Base-by-base conservation (phyloP, 108 stramenopile species). In the Skeletonema tropicum region DNA sequence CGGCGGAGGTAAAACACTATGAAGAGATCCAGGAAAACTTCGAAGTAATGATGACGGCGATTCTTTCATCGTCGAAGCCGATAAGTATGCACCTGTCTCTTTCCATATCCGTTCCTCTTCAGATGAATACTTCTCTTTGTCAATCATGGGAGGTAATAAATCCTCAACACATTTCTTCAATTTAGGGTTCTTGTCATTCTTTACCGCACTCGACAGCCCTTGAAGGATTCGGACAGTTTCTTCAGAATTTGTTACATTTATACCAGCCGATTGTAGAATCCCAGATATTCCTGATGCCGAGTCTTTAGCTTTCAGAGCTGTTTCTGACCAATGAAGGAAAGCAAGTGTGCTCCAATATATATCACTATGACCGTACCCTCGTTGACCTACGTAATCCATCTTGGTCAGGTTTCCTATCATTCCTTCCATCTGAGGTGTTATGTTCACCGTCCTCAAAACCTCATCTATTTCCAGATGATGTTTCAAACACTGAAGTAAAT, bases 101-200 rank as follows among this genome's bases (percentile, higher is more conserved):
- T 55, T 55, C 52, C 52, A 55, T 25, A 55, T 25, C 52, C 52
- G 52, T 55, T 55, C 8, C 52, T 55, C 21, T 55, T 55, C 52
- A 9, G 23, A 9, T 25, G 23, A 9, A 25, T 55, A 19, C 2
- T 25, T 25, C 23, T n/a, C 6, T 3, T 55, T 55, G 0, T 9
- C 23, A 23, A 25, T 25, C 52, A 55, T 55, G 3, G 52, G 52
- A 55, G 52, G 52, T 23, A 25, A 2, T 55, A 55, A 36, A 2
- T 14, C 61, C 10, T 36, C 61, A 8, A 62, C 39, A 62, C 32
- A 38, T 38, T 38, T 62, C 0, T 0, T 62, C 2, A 33, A 6
- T 62, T 8, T 10, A 10, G 52, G 2, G 52, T 55, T 55, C 5
- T 21, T 55, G 52, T 9, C 23, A 23, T 25, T 55, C 23, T 55